Base-by-base conservation (phyloP, 1,139 yeast genomes). In the Arxiozyma bovina region DNA sequence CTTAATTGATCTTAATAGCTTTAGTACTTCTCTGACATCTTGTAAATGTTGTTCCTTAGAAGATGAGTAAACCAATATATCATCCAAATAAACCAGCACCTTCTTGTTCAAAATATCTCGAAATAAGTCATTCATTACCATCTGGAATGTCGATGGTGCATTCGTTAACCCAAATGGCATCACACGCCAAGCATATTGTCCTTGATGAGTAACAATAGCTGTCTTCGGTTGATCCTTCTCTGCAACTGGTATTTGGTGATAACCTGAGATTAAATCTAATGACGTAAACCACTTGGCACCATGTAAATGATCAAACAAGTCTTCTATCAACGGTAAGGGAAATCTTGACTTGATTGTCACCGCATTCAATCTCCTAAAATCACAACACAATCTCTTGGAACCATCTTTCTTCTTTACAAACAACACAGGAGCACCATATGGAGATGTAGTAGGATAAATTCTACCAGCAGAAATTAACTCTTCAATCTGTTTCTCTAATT, bases 11-110 rank as follows among this genome's bases (percentile, higher is more conserved):
- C 20, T 40, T 11, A 40, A 40, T 17, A 17, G 6, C 20, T 40
- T 7, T 40, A 40, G 5, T 22, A 46, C 49, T 46, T n/a, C n/a
- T 27, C 22, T 21, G 18, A 46, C 30, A n/a, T 67, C 63, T 7
- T 51, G 21, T 2, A 42, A 22, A 50, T 66, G 69, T 30, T 57
- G 60, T 22, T 27, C 30, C 8, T 27, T 27, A 27, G 30, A 20
- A 15, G 52, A 22, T 18, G 63, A 59, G 50, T 55, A 65, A 17
- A 66, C 58, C 20, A 66, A 38, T 30, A 69, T 58, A 51, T 66
- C 69, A 53, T 65, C 71, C 25, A 66, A 48, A 53, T 66, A 67
- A 7, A 57, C 60, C 2, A 56, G 50, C 17, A 58, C 60, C 50
- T 57, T 62, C 15, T 55, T 52, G n/a, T 46, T 20, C 23, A 49